Percentiles rank a stretch among this genome's conserved stretches.
Conservation (phyloP, 768 basidiomycete species). For the Ephemerocybe angulata region DNA sequence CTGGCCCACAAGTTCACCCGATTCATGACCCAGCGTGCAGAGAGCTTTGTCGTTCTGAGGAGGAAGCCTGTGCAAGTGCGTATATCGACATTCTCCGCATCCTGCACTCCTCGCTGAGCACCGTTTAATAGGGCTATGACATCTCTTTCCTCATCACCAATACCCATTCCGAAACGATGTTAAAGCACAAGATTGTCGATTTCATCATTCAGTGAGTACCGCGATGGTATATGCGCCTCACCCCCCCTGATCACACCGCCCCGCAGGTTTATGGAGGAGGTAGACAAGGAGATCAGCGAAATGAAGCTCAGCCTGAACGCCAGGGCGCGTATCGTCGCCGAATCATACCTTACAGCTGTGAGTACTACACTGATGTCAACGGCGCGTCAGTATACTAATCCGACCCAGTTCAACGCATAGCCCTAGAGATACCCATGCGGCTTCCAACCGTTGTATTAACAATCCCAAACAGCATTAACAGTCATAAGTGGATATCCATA, state of each 20-base stretch:
- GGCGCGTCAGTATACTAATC: constrained; percentile 5
- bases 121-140: constrained; percentile 77
- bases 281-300: constrained; percentile 98
- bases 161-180: constrained; percentile 94
- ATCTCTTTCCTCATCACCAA: constrained; percentile 99
- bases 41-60: constrained; percentile 94
- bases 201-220: constrained; percentile 88
- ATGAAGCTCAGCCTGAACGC: constrained; percentile 98
- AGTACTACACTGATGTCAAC: constrained; percentile 24
- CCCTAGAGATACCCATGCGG: constrained; percentile 11
- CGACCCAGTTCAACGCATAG: constrained; percentile 38
- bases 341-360: constrained; percentile 91
- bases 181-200: constrained; percentile 99
- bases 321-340: constrained; percentile 93
- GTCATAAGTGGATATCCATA: not conserved
- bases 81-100: constrained; percentile 10
- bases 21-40: constrained; percentile 98
- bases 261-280: constrained; percentile 94
- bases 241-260: constrained; percentile 1
- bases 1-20: constrained; percentile 97
- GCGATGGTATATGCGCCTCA: constrained; percentile 2
- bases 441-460: constrained; percentile 8
- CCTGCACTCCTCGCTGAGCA: not conserved
- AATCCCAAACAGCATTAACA: constrained; percentile 3
- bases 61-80: constrained; percentile 87